Evolutionary conservation across 1,284 basidiomycete species (phyloP), one percentile per base, ranked within the genome.

Genomic region (Mycena sp.): DNA sequence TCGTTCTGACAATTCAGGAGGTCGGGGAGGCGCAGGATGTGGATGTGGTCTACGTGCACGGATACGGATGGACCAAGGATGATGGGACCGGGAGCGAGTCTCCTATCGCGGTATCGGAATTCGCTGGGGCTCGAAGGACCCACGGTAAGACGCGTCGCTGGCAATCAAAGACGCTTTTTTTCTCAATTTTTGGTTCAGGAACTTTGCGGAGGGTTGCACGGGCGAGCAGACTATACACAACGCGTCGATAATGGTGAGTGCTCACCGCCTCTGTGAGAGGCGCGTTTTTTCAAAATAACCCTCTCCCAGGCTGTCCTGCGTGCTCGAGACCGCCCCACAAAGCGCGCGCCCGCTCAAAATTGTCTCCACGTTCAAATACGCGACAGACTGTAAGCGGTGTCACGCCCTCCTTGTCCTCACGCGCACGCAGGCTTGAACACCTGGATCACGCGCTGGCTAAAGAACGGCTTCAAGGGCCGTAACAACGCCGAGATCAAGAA

Each of bases 31-130:
- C 56, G 10, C 46, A 49, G 46, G 46, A 49, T 7, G 35, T 25
- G 44, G 54, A 48, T 12, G 35, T 57, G 19, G 26, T 49, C 7
- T 58, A 58, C 21, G 56, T 50, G 28, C 56, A 58, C 28, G 56
- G 38, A 3, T 58, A 50, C 19, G 46, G 46, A 2, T 55, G 53
- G 52, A 54, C 21, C 30, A 55, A 55, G 53, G 53, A 55, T 25
- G 41, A 45, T 17, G 40, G 53, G 23, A 23, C 44, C 0, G 52
- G 52, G n/a, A 38, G 28, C 16, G n/a, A 29, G 46, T 32, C 12
- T 11, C 46, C 56, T 6, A 32, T 49, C n/a, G 56, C 46, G 56
- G 56, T 12, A 26, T 58, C 28, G 56, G 37, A 6, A 38, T 49
- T 12, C 50, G 56, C 26, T 38, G 46, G 26, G 46, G 46, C 21